Base-by-base conservation (phyloP, 305 asterid genomes). In the Solanum aculeatissimum region DNA sequence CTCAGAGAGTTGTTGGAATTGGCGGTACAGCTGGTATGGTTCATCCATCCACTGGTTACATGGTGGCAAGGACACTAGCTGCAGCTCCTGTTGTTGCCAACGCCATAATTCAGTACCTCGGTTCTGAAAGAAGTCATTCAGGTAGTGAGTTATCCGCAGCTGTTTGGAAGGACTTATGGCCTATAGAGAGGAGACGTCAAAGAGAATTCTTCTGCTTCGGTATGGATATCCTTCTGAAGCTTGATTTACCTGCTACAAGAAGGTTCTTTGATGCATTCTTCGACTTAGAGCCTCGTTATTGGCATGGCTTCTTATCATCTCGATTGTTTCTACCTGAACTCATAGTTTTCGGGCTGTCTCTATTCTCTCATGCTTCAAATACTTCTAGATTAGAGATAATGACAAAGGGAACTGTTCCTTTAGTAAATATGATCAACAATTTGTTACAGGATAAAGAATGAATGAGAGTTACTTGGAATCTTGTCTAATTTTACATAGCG, bases 21-120 rank as follows among this genome's bases (percentile, higher is more conserved):
- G 99, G 99, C 3, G 99, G 99, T 51, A 96, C 99, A 45, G 98
- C 98, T 0, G 99, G 98, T 25, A 95, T 96, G 99, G 99, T 96
- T 87, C 99, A 95, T 81, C 99, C 99, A 7, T 95, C 98, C 12
- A 95, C 99, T 1, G 99, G 99, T 40, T 95, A 94, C 84, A 96
- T 96, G 99, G 99, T 96, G 32, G 97, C 99, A 19, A 84, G 98
- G 88, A 96, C 99, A 85, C 87, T 96, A 66, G 98, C 99, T 27
- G 98, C 98, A 15, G 98, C 99, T 38, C 99, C 98, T 1, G 65
- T 94, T 14, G 98, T 96, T 9, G 99, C 99, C 23, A 91, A 89
- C 86, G 97, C 99, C 35, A 93, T 96, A 32, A 95, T 95, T 55
- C 91, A 86, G 45, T 94, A 87, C 88, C 85, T 94, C 43, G 92